Conservation (phyloP, 2,329 filamentous ascomycete species). For the Chaetomium globosum region DNA sequence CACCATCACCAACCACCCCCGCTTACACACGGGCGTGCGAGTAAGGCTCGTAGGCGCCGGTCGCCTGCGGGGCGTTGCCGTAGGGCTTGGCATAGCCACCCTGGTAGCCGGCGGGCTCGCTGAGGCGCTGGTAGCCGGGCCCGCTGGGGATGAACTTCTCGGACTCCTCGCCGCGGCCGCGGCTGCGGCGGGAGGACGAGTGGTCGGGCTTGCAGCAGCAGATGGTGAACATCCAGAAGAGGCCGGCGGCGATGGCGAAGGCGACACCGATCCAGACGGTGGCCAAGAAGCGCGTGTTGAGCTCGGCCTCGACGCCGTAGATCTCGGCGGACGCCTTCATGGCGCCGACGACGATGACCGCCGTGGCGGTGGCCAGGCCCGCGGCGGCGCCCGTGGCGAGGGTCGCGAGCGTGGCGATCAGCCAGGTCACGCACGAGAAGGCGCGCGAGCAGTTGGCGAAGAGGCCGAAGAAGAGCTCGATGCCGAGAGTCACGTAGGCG, state of each 20-base stretch:
- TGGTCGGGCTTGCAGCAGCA: conserved; percentile 82
- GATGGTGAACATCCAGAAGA: conserved; percentile 90
- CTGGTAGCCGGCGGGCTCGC: conserved; percentile 43
- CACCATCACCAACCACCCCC: neutral
- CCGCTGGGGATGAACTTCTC: conserved; percentile 57
- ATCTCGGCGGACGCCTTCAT: conserved; percentile 67
- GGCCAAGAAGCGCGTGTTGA: conserved; percentile 72
- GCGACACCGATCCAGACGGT: conserved; percentile 78
- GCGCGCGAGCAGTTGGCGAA: conserved; percentile 81
- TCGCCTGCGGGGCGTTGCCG: conserved; percentile 42
- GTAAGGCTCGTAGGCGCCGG: conserved; percentile 66
- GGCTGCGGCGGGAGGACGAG: conserved; percentile 40
- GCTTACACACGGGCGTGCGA: conserved; percentile 55
- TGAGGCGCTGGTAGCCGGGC: conserved; percentile 51
- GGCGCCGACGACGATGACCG: conserved; percentile 67
- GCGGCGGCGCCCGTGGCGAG: conserved; percentile 63
- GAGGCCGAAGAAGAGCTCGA: conserved; percentile 76
- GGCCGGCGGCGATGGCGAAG: conserved; percentile 71
- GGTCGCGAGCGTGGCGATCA: conserved; percentile 68
- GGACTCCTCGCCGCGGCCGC: conserved; percentile 42
- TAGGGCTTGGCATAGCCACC: conserved; percentile 28
- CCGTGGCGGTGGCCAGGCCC: conserved; percentile 73
- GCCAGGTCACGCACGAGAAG: conserved; percentile 79
- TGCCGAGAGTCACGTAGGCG: conserved; percentile 67
- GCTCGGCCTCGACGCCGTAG: conserved; percentile 68